Conservation (phyloP, 805 yeast species). For the Kregervanrija delftensis region DNA sequence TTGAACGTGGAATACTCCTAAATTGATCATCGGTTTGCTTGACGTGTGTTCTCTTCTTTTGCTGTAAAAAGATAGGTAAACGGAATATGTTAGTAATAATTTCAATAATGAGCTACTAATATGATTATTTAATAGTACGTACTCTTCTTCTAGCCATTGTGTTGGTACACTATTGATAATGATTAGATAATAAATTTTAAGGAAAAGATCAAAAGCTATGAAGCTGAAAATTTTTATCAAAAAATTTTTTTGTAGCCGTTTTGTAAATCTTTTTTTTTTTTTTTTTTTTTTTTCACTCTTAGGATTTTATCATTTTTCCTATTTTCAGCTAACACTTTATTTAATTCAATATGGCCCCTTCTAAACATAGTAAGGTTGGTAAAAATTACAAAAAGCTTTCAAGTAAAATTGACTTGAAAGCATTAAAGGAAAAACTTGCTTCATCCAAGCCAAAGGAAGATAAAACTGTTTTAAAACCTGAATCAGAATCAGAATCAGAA, state of each 20-base stretch:
- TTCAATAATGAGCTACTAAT: not conserved
- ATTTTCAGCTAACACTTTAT: not conserved
- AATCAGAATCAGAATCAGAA: conserved; percentile 8
- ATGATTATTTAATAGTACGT: conserved; percentile 9
- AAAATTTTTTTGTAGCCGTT: too few relatives aligned
- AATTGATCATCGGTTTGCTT: conserved; percentile 55
- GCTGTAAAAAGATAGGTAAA: conserved; percentile 24
- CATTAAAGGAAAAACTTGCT: conserved; percentile 23
- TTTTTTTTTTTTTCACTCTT: too few relatives aligned
- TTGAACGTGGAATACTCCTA: conserved; percentile 78
- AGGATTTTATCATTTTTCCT: too few relatives aligned
- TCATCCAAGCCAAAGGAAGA: conserved; percentile 10
- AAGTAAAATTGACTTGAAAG: conserved; percentile 21
- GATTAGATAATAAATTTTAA: too few relatives aligned
- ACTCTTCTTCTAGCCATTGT: conserved; percentile 31
- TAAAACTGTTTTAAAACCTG: conserved; percentile 26
- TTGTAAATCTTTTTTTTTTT: too few relatives aligned
- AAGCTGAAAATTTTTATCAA: too few relatives aligned
- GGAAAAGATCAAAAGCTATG: too few relatives aligned
- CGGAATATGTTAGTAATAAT: conserved; percentile 7
- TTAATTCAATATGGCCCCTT: not conserved
- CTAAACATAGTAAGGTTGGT: conserved; percentile 1
- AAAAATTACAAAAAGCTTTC: conserved; percentile 10
- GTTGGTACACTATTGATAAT: too few relatives aligned
- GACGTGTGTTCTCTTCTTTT: conserved; percentile 83